Evolutionary conservation across 1,139 yeast species (phyloP), one percentile per base, ranked within the genome.

Genomic region (Debaryomyces fabryi): DNA sequence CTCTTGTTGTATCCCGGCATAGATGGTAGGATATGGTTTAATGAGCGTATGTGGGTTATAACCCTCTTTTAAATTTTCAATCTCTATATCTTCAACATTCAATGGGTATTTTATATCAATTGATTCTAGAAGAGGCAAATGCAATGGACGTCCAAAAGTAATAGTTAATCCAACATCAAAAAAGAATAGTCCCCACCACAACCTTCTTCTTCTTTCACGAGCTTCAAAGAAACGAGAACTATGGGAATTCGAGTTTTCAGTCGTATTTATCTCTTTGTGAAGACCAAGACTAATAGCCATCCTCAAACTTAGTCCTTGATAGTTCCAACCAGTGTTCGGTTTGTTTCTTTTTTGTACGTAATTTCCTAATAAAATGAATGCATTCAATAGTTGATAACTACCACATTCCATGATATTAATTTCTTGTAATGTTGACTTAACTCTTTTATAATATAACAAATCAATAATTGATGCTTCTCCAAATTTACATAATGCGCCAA

Each of bases 241-340:
- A n/a, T 43, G 38, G 6, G 13, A 1, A 24, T 9, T 34, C 25
- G 34, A 21, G 9, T 8, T 9, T 6, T 18, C 30, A 9, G 32
- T 21, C 15, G 45, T 40, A 35, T 51, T 57, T 4, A 58, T 56
- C 36, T 57, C 62, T 37, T 47, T 46, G 44, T 63, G 67, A 29
- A 63, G 52, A 4, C 90, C 91, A 40, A 86, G 63, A 1, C 88
- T 85, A 50, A 83, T 72, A 0, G 90, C 89, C 81, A 85, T 82
- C 53, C 87, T 68, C 8, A 82, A 77, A 0, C 89, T 86, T 24
- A 83, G 64, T 3, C 91, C 90, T 25, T 83, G 63, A 56, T 80
- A 82, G 47, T 78, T 81, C 64, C 85, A 82, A 13, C 88, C 85
- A 0, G 86, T 77, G 58, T 82, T 83, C 44, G 87, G 86, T 53